Percentiles rank a stretch among this genome's conserved stretches.
phyloP scores from a whole-genome alignment of 2,329 filamentous ascomycete species.

The Helotiales sp. region DNA sequence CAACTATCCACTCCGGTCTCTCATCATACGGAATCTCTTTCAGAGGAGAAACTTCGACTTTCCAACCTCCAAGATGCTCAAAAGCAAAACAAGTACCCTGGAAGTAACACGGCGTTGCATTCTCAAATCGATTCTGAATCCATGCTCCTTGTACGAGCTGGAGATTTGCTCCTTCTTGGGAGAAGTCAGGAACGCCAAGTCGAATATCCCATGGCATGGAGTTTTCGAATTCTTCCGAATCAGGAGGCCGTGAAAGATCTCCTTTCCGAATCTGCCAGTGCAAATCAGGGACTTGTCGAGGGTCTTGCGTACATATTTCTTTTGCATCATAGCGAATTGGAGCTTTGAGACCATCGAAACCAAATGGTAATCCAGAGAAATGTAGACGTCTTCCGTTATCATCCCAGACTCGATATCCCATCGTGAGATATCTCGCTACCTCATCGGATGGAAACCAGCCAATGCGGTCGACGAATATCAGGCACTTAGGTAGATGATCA shows the following conservation, averaged over 20 bases:
- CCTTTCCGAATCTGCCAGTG: not conserved
- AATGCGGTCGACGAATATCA: not conserved
- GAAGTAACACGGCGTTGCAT: not conserved
- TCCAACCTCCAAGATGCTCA: not conserved
- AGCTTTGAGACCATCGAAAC: not conserved
- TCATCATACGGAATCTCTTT: not conserved
- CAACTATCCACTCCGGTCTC: not conserved
- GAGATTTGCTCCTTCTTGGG: not conserved
- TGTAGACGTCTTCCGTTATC: not conserved
- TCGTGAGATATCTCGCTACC: not conserved
- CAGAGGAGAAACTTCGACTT: not conserved
- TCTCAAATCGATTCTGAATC: not conserved
- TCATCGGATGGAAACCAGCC: not conserved
- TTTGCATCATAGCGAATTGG: not conserved
- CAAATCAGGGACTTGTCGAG: not conserved
- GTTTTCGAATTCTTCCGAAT: not conserved
- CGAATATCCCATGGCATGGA: constrained; percentile 1
- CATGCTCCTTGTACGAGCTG: not conserved
- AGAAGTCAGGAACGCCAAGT: not conserved
- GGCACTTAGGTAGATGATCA: not conserved
- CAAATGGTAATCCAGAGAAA: not conserved
- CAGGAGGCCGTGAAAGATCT: not conserved
- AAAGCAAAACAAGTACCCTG: not conserved
- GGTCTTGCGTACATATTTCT: not conserved
- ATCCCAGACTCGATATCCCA: constrained; percentile 7